These are phyloP conservation scores for Drechslerella coelobrocha DNA, from an alignment of 2,329 filamentous ascomycete genomes.

Conservation along the genomic window DNA sequence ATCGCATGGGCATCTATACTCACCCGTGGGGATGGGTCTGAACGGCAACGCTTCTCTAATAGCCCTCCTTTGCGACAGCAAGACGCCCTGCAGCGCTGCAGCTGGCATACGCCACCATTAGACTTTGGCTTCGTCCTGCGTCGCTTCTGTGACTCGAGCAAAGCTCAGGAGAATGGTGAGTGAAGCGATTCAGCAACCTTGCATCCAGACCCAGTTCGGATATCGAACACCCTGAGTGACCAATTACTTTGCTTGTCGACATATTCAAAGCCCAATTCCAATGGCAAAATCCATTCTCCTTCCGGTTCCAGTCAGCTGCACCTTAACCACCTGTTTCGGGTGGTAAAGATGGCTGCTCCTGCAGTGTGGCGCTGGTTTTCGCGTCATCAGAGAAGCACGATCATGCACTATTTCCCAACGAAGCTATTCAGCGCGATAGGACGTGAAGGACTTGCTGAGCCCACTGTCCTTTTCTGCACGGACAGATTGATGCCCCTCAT, in stretches of 20 bases:
- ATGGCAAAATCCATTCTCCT: not conserved
- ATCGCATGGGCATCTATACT: too few relatives aligned
- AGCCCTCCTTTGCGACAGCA: too few relatives aligned
- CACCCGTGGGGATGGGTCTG: too few relatives aligned
- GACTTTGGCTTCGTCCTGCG: too few relatives aligned
- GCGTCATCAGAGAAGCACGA: not conserved
- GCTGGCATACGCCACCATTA: too few relatives aligned
- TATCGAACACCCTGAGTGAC: not conserved
- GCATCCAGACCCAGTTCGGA: not conserved
- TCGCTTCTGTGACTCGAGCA: too few relatives aligned
- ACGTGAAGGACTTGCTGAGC: not conserved
- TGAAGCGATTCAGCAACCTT: too few relatives aligned
- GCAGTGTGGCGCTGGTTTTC: not conserved
- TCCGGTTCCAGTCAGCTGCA: not conserved
- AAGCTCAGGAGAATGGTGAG: too few relatives aligned
- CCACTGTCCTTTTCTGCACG: slow-evolving; percentile 1
- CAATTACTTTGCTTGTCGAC: too few relatives aligned
- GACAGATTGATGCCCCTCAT: not conserved
- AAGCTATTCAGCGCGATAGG: not conserved
- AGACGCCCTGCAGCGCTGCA: too few relatives aligned
- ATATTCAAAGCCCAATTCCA: too few relatives aligned
- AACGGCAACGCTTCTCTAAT: too few relatives aligned
- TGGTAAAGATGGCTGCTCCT: not conserved
- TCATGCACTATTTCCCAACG: slow-evolving; percentile 1
- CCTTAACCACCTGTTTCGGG: not conserved